phyloP scores from a whole-genome alignment of 495 filamentous ascomycete genomes.

The Penicillium desertorum region DNA sequence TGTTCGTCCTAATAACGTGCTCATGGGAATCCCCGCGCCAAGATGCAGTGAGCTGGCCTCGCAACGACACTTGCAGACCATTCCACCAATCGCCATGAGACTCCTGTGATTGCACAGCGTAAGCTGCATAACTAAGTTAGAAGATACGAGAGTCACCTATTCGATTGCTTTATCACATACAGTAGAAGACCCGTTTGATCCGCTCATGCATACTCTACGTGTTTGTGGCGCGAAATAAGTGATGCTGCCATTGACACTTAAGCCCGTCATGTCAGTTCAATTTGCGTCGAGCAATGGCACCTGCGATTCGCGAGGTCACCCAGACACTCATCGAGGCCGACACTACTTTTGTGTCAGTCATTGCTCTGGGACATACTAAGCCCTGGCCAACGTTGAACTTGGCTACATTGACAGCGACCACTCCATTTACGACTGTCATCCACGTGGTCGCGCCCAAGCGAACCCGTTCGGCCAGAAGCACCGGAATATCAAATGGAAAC shows the following conservation, averaged over 20 bases:
- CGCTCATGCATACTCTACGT: conserved; percentile 8
- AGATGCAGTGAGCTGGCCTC: not conserved
- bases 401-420: not conserved
- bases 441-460: not conserved
- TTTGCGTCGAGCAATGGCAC: conserved; percentile 5
- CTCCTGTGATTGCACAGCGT: not conserved
- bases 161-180: not conserved
- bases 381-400: not conserved
- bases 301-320: conserved; percentile 5
- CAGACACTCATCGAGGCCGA: not conserved
- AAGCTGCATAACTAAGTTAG: conserved; percentile 12
- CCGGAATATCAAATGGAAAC: not conserved
- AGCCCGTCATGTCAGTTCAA: conserved; percentile 2
- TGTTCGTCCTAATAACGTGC: not conserved
- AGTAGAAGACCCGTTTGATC: not conserved
- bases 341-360: not conserved
- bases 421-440: not conserved
- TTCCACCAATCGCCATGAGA: conserved; percentile 1
- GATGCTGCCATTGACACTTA: not conserved
- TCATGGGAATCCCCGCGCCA: conserved; percentile 3
- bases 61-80: not conserved
- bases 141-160: not conserved
- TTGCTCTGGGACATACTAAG: not conserved
- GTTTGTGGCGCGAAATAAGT: not conserved
- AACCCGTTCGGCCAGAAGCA: not conserved